Evolutionary conservation across 371 early-diverging fungal genomes (phyloP).

Genomic region (Rhizopus arrhizus): DNA sequence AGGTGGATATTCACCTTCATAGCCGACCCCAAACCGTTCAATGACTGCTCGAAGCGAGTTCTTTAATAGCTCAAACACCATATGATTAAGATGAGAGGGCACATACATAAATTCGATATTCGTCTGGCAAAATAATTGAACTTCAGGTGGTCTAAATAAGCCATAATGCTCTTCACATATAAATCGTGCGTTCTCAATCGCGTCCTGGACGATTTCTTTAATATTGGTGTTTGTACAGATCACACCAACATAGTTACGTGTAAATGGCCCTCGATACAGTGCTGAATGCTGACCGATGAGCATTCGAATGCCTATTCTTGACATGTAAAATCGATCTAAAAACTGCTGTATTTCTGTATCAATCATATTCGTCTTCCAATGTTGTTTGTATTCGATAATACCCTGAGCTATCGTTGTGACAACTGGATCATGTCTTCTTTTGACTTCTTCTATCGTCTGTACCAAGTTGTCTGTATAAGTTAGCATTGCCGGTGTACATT

Average conservation of each 20-base stretch:
- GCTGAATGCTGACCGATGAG: constrained; percentile 84
- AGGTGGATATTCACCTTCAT: constrained; percentile 85
- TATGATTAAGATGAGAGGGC: constrained; percentile 94
- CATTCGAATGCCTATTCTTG: constrained; percentile 97
- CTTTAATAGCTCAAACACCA: constrained; percentile 97
- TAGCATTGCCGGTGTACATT: constrained; percentile 71
- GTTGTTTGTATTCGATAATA: constrained; percentile 87
- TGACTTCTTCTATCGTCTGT: constrained; percentile 84
- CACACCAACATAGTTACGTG: constrained; percentile 89
- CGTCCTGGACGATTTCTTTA: constrained; percentile 80
- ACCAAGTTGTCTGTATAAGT: constrained; percentile 85
- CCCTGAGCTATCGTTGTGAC: constrained; percentile 94
- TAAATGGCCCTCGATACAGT: constrained; percentile 65
- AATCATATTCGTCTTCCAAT: constrained; percentile 55
- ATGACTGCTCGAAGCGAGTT: constrained; percentile 96
- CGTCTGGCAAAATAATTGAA: constrained; percentile 79
- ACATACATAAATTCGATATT: constrained; percentile 96
- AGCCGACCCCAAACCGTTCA: constrained; percentile 86
- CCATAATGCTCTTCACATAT: constrained; percentile 95
- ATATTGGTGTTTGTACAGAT: constrained; percentile 92
- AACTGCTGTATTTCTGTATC: constrained; percentile 90
- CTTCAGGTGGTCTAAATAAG: constrained; percentile 82
- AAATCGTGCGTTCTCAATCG: constrained; percentile 91
- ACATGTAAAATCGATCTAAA: constrained; percentile 95
- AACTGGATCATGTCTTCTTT: constrained; percentile 92